A percentile compares a stretch with the other conserved stretches of the same genome.
Conservation (phyloP, 805 yeast species). For the Teunomyces pallodes region DNA sequence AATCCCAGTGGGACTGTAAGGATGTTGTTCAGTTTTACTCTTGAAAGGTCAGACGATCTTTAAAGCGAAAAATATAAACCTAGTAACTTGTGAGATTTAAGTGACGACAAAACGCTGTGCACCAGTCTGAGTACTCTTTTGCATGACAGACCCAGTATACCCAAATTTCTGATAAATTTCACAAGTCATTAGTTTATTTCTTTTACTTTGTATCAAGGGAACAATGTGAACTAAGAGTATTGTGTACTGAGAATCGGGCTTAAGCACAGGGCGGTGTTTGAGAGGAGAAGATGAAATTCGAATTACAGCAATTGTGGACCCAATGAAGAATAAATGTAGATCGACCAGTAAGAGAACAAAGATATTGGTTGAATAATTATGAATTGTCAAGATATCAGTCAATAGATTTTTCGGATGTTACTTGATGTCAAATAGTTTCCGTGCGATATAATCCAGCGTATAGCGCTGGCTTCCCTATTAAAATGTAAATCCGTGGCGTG, state of each 20-base stretch:
- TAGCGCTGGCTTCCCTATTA: too few species aligned
- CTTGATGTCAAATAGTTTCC: too few species aligned
- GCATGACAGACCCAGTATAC: slow-evolving; percentile 46
- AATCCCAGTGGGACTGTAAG: background rate
- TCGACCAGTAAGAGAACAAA: too few species aligned
- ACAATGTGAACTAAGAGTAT: background rate
- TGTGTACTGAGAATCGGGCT: background rate
- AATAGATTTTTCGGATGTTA: too few species aligned
- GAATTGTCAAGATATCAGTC: too few species aligned
- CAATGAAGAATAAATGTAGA: too few species aligned
- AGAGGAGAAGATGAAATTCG: too few species aligned
- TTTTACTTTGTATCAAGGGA: slow-evolving; percentile 3
- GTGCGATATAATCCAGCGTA: too few species aligned
- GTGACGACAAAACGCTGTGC: slow-evolving; percentile 52
- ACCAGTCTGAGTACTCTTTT: slow-evolving; percentile 49
- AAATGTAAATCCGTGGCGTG: too few species aligned
- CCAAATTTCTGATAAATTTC: slow-evolving; percentile 42
- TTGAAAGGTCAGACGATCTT: slow-evolving; percentile 14
- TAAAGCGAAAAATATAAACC: slow-evolving; percentile 9
- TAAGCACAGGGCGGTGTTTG: too few species aligned
- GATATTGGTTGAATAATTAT: too few species aligned
- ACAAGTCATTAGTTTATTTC: slow-evolving; percentile 6
- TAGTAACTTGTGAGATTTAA: slow-evolving; percentile 5
- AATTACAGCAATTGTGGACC: too few species aligned
- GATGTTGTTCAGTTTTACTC: background rate